Base-by-base conservation (phyloP, 805 yeast genomes). In the Starmerella floris region DNA sequence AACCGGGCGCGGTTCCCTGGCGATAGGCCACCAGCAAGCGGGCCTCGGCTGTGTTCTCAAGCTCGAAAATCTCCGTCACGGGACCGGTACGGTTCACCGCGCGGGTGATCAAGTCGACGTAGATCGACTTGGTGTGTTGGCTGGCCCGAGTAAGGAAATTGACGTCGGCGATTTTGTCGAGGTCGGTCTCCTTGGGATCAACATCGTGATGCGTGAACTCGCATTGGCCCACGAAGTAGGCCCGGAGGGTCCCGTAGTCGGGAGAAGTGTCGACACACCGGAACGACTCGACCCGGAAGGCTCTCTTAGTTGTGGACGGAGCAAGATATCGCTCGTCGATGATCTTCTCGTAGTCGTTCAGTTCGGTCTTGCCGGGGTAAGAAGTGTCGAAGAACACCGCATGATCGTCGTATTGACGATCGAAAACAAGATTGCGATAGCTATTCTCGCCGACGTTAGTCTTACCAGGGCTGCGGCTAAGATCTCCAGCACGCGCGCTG, bases 321-420 rank as follows among this genome's bases (percentile, higher is more conserved):
- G 60, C 55, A 50, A 88, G 68, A 62, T 83, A 88, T 55, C 72
- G 68, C 55, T 79, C 81, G 63, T 91, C 97, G 49, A 91, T 83
- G 51, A 77, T 67, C 46, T 72, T 69, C 63, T 85, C 95, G 55
- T 77, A 79, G 52, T 65, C 65, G 43, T 70, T 62, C 16, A 62
- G 63, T 40, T 62, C 62, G 23, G 63, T 55, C 45, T 63, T 67
- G 41, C 76, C 77, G 10, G 76, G 72, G 20, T 62, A 59, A 15
- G 76, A 68, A 27, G 93, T 76, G 58, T 83, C 94, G 61, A 88
- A 83, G 60, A 81, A 91, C 28, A 84, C 91, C 1, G 95, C 95
- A 57, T 84, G 94, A 58, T 81, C 87, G 16, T 74, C 79, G 36
- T 74, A 72, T 60, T 83, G 87, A 49, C 85, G 72, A 59, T 78